These are phyloP conservation scores for Pseudisothecium myosuroides DNA, from an alignment of 225 moss, liverwort and hornwort species.

Conservation along the genomic window DNA sequence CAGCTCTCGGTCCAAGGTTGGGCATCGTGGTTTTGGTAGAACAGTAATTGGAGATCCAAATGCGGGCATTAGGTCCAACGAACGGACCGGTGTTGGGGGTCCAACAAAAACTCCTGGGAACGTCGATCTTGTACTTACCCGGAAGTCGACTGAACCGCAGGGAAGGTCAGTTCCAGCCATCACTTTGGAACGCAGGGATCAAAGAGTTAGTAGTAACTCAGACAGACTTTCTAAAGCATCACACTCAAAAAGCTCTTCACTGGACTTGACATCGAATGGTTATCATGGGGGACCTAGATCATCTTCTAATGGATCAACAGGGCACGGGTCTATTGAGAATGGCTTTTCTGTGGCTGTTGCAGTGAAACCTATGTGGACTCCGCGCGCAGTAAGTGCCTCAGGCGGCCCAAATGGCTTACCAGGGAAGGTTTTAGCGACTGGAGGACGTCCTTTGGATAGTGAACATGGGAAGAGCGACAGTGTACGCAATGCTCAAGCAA, in stretches of 20 bases:
- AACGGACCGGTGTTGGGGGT: neutral
- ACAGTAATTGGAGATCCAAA: constrained; percentile 38
- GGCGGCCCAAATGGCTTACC: constrained; percentile 15
- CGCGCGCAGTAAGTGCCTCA: constrained; percentile 1
- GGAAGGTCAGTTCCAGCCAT: constrained; percentile 11
- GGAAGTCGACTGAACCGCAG: constrained; percentile 9
- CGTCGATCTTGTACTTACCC: neutral
- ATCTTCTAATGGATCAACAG: constrained; percentile 18
- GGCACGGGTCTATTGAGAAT: constrained; percentile 20
- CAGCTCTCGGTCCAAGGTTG: constrained; percentile 48
- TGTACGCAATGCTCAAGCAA: constrained; percentile 10
- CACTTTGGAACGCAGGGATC: constrained; percentile 28
- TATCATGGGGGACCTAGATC: constrained; percentile 13
- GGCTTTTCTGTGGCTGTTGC: constrained; percentile 15
- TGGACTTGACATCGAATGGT: constrained; percentile 27
- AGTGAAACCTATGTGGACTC: constrained; percentile 43
- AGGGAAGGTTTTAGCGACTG: constrained; percentile 8
- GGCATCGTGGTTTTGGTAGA: constrained; percentile 51
- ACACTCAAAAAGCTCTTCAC: constrained; percentile 19
- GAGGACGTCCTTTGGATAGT: constrained; percentile 15
- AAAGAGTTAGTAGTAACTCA: constrained; percentile 1
- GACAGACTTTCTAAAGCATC: constrained; percentile 18
- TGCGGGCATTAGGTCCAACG: constrained; percentile 14
- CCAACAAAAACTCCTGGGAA: constrained; percentile 15
- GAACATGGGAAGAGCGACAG: constrained; percentile 34